phyloP scores from a whole-genome alignment of 1,139 yeast species.

The Candida dubliniensis region DNA sequence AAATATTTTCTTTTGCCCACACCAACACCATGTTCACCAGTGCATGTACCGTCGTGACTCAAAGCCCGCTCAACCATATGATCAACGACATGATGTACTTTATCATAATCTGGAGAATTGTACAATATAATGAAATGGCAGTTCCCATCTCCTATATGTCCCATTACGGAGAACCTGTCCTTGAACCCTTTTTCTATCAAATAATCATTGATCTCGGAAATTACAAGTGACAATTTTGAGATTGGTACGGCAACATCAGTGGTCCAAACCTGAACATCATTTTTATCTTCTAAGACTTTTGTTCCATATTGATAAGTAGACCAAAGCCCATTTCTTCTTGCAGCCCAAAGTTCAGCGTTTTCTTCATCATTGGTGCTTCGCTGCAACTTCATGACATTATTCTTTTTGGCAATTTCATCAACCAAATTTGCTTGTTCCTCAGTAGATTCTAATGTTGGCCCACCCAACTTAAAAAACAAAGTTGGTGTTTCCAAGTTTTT shows the following conservation, averaged over 20 bases:
- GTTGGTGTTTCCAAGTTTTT: constrained; percentile 65
- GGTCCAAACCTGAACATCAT: constrained; percentile 74
- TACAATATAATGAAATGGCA: constrained; percentile 55
- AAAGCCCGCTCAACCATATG: constrained; percentile 52
- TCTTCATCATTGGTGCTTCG: constrained; percentile 67
- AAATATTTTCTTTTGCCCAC: constrained; percentile 44
- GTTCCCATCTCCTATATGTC: constrained; percentile 67
- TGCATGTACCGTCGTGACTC: constrained; percentile 44
- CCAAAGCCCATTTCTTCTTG: constrained; percentile 87
- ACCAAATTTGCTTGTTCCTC: constrained; percentile 58
- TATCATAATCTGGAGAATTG: constrained; percentile 42
- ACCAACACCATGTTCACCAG: constrained; percentile 53
- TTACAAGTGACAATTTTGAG: constrained; percentile 47
- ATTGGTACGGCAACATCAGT: constrained; percentile 75
- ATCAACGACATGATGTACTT: constrained; percentile 41
- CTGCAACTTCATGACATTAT: constrained; percentile 53
- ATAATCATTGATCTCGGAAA: constrained; percentile 51
- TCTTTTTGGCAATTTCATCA: constrained; percentile 48
- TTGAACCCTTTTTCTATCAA: constrained; percentile 40
- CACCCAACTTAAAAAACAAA: constrained; percentile 71
- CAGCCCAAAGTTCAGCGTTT: constrained; percentile 77
- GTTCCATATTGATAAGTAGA: constrained; percentile 71
- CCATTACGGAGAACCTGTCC: constrained; percentile 49
- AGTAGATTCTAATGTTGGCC: constrained; percentile 52
- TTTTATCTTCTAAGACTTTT: constrained; percentile 41